phyloP scores from a whole-genome alignment of 2,329 filamentous ascomycete genomes.

The Monilinia vaccinii-corymbosi region DNA sequence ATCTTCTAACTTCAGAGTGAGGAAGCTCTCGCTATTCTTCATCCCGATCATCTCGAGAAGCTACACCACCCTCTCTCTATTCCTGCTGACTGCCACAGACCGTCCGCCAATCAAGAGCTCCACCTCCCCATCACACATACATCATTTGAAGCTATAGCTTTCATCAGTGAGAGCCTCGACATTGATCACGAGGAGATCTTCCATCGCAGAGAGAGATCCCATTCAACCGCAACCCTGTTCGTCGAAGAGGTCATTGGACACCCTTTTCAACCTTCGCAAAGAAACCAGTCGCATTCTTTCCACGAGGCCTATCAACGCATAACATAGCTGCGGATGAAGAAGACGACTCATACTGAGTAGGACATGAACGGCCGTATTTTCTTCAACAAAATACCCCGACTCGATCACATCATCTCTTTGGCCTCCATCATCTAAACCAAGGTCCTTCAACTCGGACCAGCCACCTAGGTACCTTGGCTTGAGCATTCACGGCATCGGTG shows the following conservation, averaged over 20 bases:
- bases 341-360: constrained; percentile 14
- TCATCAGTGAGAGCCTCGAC: constrained; percentile 9
- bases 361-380: constrained; percentile 10
- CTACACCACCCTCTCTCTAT: constrained; percentile 7
- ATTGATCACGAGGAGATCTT: constrained; percentile 23
- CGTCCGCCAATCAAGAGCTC: constrained; percentile 15
- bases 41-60: neutral
- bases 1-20: neutral
- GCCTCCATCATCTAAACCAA: constrained; percentile 13
- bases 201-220: neutral
- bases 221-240: constrained; percentile 15
- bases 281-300: constrained; percentile 25
- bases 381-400: constrained; percentile 6
- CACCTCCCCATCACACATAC: constrained; percentile 13
- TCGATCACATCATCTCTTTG: constrained; percentile 14
- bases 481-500: constrained; percentile 5
- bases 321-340: constrained; percentile 24
- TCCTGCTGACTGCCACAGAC: constrained; percentile 6
- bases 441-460: constrained; percentile 1
- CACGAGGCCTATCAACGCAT: constrained; percentile 24
- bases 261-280: constrained; percentile 17
- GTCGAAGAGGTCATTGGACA: constrained; percentile 28
- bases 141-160: constrained; percentile 9
- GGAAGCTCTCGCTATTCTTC: neutral
- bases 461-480: constrained; percentile 1